Conservation (phyloP, 805 yeast genomes). For the Nakazawaea anatomiae region DNA sequence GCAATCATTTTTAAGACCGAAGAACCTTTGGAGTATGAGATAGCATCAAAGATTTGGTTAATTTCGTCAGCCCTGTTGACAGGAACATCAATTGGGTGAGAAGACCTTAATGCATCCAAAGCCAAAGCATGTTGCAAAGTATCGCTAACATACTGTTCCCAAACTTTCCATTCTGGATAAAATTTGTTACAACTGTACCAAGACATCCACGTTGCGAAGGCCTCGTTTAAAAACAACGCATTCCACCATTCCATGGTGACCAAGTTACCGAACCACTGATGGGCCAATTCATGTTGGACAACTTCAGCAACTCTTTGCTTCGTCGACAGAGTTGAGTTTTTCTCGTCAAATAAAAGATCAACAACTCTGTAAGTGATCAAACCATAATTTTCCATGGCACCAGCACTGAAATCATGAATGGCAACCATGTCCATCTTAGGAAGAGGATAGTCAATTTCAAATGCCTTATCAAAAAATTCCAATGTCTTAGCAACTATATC, state of each 20-base stretch:
- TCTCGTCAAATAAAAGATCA: slow-evolving; percentile 67
- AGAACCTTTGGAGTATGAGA: slow-evolving; percentile 79
- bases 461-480: slow-evolving; percentile 64
- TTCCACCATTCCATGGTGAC: slow-evolving; percentile 95
- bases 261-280: slow-evolving; percentile 88
- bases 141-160: slow-evolving; percentile 78
- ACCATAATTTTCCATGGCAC: slow-evolving; percentile 90
- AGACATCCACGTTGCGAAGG: slow-evolving; percentile 89
- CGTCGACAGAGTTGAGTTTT: slow-evolving; percentile 55
- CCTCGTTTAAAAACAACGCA: slow-evolving; percentile 84
- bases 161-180: slow-evolving; percentile 82
- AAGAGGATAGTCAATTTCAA: slow-evolving; percentile 70
- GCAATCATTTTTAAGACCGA: slow-evolving; percentile 75
- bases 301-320: slow-evolving; percentile 79
- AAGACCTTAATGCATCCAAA: slow-evolving; percentile 74
- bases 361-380: slow-evolving; percentile 74
- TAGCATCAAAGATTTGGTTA: slow-evolving; percentile 80
- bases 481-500: slow-evolving; percentile 72
- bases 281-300: slow-evolving; percentile 85
- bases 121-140: slow-evolving; percentile 69
- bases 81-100: slow-evolving; percentile 84
- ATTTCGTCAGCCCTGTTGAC: slow-evolving; percentile 73
- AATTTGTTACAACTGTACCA: slow-evolving; percentile 76
- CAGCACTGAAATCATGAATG: slow-evolving; percentile 77
- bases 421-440: slow-evolving; percentile 83